A percentile compares a stretch with the other conserved stretches of the same genome.
These are phyloP conservation scores for Cyclotella choctawhatcheeana DNA, from an alignment of 108 stramenopile genomes.

Conservation along the genomic window DNA sequence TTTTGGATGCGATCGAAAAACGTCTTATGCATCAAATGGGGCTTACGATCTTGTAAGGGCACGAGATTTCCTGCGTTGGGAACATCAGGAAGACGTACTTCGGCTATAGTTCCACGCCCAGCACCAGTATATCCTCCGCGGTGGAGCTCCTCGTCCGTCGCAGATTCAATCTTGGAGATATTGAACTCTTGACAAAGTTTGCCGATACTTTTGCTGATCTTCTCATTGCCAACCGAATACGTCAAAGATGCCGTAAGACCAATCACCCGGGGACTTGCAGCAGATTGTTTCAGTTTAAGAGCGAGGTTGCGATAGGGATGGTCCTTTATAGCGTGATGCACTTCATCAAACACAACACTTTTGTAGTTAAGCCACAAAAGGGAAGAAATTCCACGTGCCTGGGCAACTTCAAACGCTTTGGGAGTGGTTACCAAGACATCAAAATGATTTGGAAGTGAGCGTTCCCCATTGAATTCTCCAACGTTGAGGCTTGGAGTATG, in stretches of 20 bases:
- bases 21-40: slow-evolving; percentile 42
- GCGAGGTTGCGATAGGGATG: slow-evolving; percentile 56
- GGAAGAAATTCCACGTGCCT: background rate
- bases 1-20: slow-evolving; percentile 43
- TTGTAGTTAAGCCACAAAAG: slow-evolving; percentile 7
- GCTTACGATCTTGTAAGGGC: slow-evolving; percentile 29
- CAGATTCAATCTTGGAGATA: slow-evolving; percentile 33
- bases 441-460: background rate
- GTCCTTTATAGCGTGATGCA: slow-evolving; percentile 53
- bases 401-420: slow-evolving; percentile 7
- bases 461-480: slow-evolving; percentile 7
- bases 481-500: background rate
- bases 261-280: slow-evolving; percentile 16
- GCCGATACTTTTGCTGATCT: slow-evolving; percentile 25
- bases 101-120: slow-evolving; percentile 4
- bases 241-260: slow-evolving; percentile 54
- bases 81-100: background rate
- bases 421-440: slow-evolving; percentile 29
- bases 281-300: slow-evolving; percentile 29
- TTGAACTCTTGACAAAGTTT: slow-evolving; percentile 44
- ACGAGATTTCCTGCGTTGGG: background rate
- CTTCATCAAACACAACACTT: slow-evolving; percentile 42
- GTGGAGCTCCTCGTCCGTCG: slow-evolving; percentile 34
- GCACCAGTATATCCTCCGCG: slow-evolving; percentile 45
- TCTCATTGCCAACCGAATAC: slow-evolving; percentile 40